A percentile compares a stretch with the other conserved stretches of the same genome.
These are phyloP conservation scores for Scopulariopsis brevicaulis DNA, from an alignment of 2,329 filamentous ascomycete genomes.

Conservation along the genomic window DNA sequence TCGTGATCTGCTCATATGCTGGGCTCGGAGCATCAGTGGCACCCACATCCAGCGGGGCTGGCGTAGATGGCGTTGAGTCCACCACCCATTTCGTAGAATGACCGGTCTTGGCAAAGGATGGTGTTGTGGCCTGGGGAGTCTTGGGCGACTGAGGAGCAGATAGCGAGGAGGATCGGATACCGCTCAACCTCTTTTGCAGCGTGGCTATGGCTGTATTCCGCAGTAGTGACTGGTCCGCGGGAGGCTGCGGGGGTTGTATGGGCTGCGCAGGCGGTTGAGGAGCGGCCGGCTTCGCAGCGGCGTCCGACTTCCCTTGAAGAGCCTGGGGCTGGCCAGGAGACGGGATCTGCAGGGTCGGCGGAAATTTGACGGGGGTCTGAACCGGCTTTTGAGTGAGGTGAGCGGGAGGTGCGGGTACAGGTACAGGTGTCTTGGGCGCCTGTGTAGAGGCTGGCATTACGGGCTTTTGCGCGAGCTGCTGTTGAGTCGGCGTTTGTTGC, in stretches of 20 bases:
- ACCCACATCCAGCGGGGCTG: constrained; percentile 22
- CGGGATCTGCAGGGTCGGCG: not conserved
- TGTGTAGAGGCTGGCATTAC: not conserved
- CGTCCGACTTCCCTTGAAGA: constrained; percentile 3
- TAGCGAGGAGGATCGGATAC: not conserved
- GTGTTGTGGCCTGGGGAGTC: constrained; percentile 7
- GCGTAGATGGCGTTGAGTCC: constrained; percentile 46
- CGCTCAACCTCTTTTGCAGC: not conserved
- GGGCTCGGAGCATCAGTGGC: constrained; percentile 33
- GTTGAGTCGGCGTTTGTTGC: not conserved
- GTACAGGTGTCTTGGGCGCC: not conserved
- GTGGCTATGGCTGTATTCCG: constrained; percentile 2
- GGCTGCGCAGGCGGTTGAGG: not conserved
- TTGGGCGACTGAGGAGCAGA: constrained; percentile 3
- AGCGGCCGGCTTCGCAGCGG: not conserved
- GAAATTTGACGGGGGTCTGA: not conserved
- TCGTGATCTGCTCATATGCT: constrained; percentile 42
- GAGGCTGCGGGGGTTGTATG: not conserved
- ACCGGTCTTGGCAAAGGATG: constrained; percentile 18
- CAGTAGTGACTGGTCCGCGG: not conserved
- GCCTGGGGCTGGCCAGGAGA: not conserved
- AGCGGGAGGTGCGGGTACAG: not conserved
- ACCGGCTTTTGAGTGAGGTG: not conserved
- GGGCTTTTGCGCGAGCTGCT: not conserved
- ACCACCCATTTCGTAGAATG: constrained; percentile 48